A percentile compares a stretch with the other conserved stretches of the same genome.
These are phyloP conservation scores for Skeletonema potamos DNA, from an alignment of 108 stramenopile genomes.

Conservation along the genomic window DNA sequence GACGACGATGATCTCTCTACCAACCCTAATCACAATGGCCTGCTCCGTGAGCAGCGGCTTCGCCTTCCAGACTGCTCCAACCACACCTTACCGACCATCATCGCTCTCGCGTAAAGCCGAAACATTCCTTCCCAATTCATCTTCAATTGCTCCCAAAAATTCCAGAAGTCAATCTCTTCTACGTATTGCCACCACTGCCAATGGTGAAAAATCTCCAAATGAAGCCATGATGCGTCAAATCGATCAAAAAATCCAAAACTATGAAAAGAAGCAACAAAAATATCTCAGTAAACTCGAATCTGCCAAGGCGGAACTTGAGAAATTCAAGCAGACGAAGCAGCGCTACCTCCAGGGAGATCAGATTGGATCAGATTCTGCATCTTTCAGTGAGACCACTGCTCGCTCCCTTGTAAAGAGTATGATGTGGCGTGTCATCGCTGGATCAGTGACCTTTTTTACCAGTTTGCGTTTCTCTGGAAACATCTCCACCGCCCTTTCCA, in stretches of 20 bases:
- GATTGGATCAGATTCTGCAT: constrained; percentile 24
- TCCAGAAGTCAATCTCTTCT: constrained; percentile 20
- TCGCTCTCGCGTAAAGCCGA: constrained; percentile 14
- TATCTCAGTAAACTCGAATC: constrained; percentile 52
- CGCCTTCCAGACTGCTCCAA: constrained; percentile 30
- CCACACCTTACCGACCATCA: constrained; percentile 22
- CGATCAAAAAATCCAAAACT: constrained; percentile 66
- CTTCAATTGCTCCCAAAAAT: constrained; percentile 14
- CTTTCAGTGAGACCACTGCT: constrained; percentile 75
- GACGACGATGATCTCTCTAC: neutral
- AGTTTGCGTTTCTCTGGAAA: constrained; percentile 75
- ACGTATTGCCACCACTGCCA: constrained; percentile 27
- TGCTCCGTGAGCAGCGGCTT: constrained; percentile 28
- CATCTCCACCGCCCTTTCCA: constrained; percentile 75
- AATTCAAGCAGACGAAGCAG: constrained; percentile 60
- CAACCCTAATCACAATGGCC: constrained; percentile 8
- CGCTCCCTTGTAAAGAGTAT: constrained; percentile 85
- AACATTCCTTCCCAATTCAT: constrained; percentile 15
- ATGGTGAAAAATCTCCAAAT: constrained; percentile 26
- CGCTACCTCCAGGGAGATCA: constrained; percentile 65
- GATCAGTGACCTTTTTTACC: constrained; percentile 79
- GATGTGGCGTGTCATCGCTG: constrained; percentile 88
- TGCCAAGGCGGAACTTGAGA: constrained; percentile 53
- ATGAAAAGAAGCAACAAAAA: constrained; percentile 52
- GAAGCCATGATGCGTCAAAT: constrained; percentile 59